Conservation (phyloP, 805 yeast genomes). For the Blastobotrys muscicola region DNA sequence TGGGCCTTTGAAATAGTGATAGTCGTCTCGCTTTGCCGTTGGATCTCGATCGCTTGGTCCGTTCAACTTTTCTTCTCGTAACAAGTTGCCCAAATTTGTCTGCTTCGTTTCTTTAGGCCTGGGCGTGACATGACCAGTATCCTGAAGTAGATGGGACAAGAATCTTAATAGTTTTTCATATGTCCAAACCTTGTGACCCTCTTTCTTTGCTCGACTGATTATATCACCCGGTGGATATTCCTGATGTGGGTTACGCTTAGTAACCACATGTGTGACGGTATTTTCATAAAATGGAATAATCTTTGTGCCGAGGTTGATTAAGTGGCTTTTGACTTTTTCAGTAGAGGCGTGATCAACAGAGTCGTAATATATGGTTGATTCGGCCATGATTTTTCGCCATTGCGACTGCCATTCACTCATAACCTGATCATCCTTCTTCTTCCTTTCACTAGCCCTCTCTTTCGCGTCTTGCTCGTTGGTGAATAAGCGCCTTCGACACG, state of each 20-base stretch:
- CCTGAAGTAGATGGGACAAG: slow-evolving; percentile 38
- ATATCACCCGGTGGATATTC: slow-evolving; percentile 50
- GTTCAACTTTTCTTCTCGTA: slow-evolving; percentile 73
- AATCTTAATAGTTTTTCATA: slow-evolving; percentile 78
- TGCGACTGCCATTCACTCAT: slow-evolving; percentile 46
- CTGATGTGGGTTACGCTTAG: slow-evolving; percentile 44
- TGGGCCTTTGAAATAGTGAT: slow-evolving; percentile 66
- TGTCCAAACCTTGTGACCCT: slow-evolving; percentile 75
- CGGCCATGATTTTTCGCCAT: slow-evolving; percentile 54
- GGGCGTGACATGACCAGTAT: slow-evolving; percentile 1
- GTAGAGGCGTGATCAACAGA: slow-evolving; percentile 27
- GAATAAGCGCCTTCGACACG: too few species aligned
- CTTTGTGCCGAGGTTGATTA: slow-evolving; percentile 29
- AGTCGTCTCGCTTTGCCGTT: slow-evolving; percentile 72
- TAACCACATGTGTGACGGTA: slow-evolving; percentile 67
- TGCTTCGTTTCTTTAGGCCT: slow-evolving; percentile 7
- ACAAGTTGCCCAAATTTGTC: slow-evolving; percentile 45
- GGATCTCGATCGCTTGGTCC: slow-evolving; percentile 91
- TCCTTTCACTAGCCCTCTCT: background rate
- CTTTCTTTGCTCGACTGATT: slow-evolving; percentile 49
- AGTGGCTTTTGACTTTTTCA: slow-evolving; percentile 21
- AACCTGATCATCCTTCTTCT: slow-evolving; percentile 5
- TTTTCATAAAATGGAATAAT: slow-evolving; percentile 51
- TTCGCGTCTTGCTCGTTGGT: too few species aligned
- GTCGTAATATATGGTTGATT: slow-evolving; percentile 55